phyloP scores from a whole-genome alignment of 169 alveolate genomes.

The Neospora caninum region DNA sequence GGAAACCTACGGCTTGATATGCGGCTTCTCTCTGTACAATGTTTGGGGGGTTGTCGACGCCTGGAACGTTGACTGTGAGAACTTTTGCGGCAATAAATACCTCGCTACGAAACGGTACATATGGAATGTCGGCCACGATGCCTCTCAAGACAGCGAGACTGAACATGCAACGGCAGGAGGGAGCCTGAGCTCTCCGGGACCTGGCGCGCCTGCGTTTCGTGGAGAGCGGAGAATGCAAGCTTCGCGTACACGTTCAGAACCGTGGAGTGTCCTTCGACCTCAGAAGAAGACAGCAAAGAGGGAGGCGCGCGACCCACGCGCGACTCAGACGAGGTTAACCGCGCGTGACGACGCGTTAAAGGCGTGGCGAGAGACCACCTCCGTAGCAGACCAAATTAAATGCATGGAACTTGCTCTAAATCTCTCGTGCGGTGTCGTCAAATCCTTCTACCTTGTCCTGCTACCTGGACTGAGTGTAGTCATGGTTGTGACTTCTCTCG shows the following conservation, averaged over 20 bases:
- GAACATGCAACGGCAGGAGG: background rate
- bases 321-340: background rate
- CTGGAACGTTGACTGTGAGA: conserved; percentile 10
- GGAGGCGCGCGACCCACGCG: background rate
- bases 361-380: background rate
- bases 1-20: background rate
- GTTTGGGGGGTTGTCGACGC: background rate
- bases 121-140: background rate
- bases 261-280: background rate
- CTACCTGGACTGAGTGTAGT: background rate
- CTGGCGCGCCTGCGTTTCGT: too few species aligned
- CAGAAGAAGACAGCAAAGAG: background rate
- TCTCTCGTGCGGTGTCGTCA: background rate
- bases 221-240: too few species aligned
- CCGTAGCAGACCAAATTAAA: background rate
- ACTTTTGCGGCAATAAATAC: background rate
- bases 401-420: background rate
- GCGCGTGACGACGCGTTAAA: background rate
- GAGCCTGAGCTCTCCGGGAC: too few species aligned
- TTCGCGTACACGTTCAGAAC: too few species aligned
- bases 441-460: background rate
- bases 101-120: conserved; percentile 4
- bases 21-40: background rate
- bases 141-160: background rate
- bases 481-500: background rate